Conservation (phyloP, 2,329 filamentous ascomycete species). For the Pseudopyricularia javanii region DNA sequence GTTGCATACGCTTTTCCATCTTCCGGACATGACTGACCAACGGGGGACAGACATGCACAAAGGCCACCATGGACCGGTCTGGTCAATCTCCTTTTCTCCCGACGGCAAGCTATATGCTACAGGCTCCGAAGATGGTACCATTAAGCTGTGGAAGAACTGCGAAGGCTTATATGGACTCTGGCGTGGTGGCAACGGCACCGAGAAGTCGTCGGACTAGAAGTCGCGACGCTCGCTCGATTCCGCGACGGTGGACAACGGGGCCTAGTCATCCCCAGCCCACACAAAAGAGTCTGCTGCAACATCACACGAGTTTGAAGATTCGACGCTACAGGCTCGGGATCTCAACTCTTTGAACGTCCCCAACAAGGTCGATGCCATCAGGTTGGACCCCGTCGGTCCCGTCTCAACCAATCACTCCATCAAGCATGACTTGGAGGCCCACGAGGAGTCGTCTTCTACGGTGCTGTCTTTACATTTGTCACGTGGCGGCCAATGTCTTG, state of each 20-base stretch:
- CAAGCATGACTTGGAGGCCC: not conserved
- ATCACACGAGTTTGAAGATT: not conserved
- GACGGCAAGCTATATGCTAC: conserved; percentile 95
- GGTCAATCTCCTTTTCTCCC: conserved; percentile 89
- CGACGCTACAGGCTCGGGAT: not conserved
- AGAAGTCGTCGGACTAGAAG: conserved; percentile 24
- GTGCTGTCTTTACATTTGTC: not conserved
- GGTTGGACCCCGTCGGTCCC: not conserved
- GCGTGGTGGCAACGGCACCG: conserved; percentile 28
- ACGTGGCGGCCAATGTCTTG: not conserved
- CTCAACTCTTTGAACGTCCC: not conserved
- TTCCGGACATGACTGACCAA: not conserved
- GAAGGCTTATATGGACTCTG: conserved; percentile 53
- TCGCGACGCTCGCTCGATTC: conserved; percentile 7
- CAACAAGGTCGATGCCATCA: not conserved
- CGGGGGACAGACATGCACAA: conserved; percentile 82
- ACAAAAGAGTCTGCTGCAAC: not conserved
- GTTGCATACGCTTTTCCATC: not conserved
- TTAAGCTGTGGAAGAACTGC: conserved; percentile 78
- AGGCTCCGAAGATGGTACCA: conserved; percentile 91
- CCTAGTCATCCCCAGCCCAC: not conserved
- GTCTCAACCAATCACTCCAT: not conserved
- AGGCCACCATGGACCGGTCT: conserved; percentile 93
- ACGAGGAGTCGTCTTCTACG: not conserved
- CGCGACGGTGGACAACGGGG: not conserved